phyloP scores from a whole-genome alignment of 129 eudicot species.

The Ambrosia trifida region DNA sequence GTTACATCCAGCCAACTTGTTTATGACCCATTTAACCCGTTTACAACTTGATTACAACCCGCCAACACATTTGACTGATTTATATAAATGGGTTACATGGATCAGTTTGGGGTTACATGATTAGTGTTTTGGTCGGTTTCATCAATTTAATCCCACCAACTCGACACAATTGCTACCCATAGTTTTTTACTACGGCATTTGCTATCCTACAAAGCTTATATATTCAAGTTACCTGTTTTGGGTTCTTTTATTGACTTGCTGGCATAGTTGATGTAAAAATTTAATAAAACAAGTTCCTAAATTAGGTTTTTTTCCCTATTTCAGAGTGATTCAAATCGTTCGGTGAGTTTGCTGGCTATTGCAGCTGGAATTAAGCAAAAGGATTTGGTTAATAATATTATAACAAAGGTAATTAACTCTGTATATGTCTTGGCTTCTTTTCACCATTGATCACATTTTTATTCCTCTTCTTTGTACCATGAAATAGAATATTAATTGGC shows the following conservation, averaged over 20 bases:
- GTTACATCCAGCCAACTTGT: no score
- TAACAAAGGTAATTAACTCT: slow-evolving; percentile 55
- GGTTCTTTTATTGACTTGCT: background rate
- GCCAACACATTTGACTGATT: no score
- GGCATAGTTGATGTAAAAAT: background rate
- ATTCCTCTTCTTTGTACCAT: background rate
- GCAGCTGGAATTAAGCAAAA: slow-evolving; percentile 93
- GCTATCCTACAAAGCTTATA: background rate
- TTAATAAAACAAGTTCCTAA: background rate
- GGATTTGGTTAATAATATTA: slow-evolving; percentile 52
- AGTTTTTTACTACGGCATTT: no score
- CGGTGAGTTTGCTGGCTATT: slow-evolving; percentile 67
- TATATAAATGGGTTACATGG: no score
- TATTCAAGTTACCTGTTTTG: background rate
- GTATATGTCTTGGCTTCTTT: background rate
- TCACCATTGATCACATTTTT: background rate
- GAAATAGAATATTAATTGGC: background rate
- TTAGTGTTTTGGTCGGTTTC: no score
- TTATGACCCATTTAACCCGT: no score
- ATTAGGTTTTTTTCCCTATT: background rate
- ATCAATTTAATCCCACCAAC: no score
- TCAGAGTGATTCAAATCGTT: slow-evolving; percentile 41
- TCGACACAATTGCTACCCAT: no score
- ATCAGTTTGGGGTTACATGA: no score
- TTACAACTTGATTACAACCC: no score